Evolutionary conservation across 2,329 filamentous ascomycete genomes (phyloP).

Genomic region (Scytalidium sp.): DNA sequence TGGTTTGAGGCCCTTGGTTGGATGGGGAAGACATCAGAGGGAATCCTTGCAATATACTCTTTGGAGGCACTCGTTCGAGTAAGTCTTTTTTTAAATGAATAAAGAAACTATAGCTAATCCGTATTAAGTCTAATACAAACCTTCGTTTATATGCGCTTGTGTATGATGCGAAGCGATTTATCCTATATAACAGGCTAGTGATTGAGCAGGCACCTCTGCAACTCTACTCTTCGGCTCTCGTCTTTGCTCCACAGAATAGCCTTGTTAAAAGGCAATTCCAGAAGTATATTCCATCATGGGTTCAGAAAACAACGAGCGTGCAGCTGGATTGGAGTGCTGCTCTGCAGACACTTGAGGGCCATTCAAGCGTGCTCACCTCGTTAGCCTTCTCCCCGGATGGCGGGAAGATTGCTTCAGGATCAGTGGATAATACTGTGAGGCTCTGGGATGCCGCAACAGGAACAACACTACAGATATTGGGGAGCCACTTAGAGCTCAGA

Average conservation of each 20-base stretch:
- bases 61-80: conserved; percentile 11
- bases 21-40: conserved; percentile 19
- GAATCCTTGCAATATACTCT: conserved; percentile 8
- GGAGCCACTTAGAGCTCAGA: conserved; percentile 3
- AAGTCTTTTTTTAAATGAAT: conserved; percentile 4
- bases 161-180: conserved; percentile 21
- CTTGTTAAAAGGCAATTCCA: conserved; percentile 11
- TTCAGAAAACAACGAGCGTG: conserved; percentile 10
- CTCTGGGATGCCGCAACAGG: conserved; percentile 5
- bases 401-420: conserved; percentile 2
- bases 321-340: conserved; percentile 5
- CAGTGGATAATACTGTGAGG: conserved; percentile 1
- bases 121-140: conserved; percentile 7
- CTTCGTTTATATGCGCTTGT: conserved; percentile 15
- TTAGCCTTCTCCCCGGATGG: conserved; percentile 1
- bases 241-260: conserved; percentile 23
- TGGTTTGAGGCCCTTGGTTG: conserved; percentile 34
- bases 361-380: neutral
- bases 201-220: conserved; percentile 22
- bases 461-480: neutral
- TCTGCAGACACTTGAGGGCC: conserved; percentile 4
- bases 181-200: conserved; percentile 22
- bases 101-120: conserved; percentile 6
- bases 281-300: conserved; percentile 13
- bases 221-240: conserved; percentile 23